Evolutionary conservation across 495 filamentous ascomycete genomes (phyloP).

Genomic region (Aspergillus mulundensis): DNA sequence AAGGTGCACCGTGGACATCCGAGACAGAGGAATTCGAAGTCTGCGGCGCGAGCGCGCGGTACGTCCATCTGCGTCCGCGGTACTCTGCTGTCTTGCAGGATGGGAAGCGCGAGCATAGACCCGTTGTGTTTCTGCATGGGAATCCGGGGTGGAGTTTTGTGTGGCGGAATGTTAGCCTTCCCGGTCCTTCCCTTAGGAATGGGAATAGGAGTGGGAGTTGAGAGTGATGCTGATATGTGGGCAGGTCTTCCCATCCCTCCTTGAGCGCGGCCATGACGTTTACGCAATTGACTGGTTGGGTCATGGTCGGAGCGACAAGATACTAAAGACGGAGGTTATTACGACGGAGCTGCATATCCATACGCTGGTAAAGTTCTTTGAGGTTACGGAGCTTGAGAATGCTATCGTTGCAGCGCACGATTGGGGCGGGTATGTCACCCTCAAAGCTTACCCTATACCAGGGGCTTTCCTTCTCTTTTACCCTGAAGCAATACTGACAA

Average conservation of each 20-base stretch:
- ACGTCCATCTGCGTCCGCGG: not conserved
- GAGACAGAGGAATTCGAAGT: not conserved
- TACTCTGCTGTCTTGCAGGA: not conserved
- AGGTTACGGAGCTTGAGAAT: not conserved
- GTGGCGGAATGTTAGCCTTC: not conserved
- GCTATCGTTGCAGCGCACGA: not conserved
- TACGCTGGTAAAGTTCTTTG: not conserved
- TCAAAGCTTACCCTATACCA: too few relatives aligned
- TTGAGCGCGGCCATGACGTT: not conserved
- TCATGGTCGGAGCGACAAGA: not conserved
- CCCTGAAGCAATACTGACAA: not conserved
- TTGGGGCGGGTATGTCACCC: conserved; percentile 3
- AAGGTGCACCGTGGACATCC: not conserved
- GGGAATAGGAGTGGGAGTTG: too few relatives aligned
- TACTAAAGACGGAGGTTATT: not conserved
- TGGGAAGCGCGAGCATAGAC: not conserved
- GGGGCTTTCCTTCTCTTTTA: too few relatives aligned
- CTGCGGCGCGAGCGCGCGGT: not conserved
- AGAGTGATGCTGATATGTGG: too few relatives aligned
- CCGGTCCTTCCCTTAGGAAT: too few relatives aligned
- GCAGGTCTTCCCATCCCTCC: not conserved
- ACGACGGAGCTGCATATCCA: conserved; percentile 1
- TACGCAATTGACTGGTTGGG: conserved; percentile 2
- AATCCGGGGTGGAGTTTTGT: conserved; percentile 1
- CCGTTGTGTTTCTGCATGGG: not conserved